phyloP scores from a whole-genome alignment of 1,284 basidiomycete genomes.

The Pseudozyma thailandica region DNA sequence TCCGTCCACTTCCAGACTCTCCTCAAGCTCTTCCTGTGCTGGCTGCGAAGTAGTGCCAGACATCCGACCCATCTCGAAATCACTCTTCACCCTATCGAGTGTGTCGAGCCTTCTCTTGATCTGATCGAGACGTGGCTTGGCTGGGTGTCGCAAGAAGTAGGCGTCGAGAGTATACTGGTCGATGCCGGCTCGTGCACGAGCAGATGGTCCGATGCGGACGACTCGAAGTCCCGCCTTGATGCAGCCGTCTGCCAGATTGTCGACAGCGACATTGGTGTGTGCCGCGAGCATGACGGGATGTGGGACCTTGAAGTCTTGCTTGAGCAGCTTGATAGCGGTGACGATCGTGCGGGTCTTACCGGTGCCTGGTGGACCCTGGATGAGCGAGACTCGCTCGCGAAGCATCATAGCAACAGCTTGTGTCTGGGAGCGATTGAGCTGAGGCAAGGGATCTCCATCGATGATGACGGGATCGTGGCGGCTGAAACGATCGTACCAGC shows the following conservation, averaged over 20 bases:
- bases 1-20: not conserved
- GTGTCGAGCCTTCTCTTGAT: conserved; percentile 38
- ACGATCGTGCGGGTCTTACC: conserved; percentile 94
- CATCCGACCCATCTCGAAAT: conserved; percentile 29
- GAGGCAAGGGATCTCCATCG: conserved; percentile 82
- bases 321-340: conserved; percentile 82
- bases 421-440: conserved; percentile 81
- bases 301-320: conserved; percentile 84
- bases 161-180: conserved; percentile 76
- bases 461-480: conserved; percentile 73
- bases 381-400: conserved; percentile 78
- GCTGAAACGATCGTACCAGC: conserved; percentile 70
- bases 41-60: not conserved
- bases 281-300: conserved; percentile 88
- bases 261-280: conserved; percentile 93
- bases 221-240: conserved; percentile 75
- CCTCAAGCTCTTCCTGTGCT: conserved; percentile 58
- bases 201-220: conserved; percentile 77
- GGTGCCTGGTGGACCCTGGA: conserved; percentile 95
- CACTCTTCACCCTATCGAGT: conserved; percentile 40
- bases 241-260: conserved; percentile 83
- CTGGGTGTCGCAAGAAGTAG: conserved; percentile 76
- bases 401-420: conserved; percentile 88
- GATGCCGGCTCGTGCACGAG: conserved; percentile 73
- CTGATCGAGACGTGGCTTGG: conserved; percentile 71